Base-by-base conservation (phyloP, 495 filamentous ascomycete genomes). In the Podospora pseudoanserina region DNA sequence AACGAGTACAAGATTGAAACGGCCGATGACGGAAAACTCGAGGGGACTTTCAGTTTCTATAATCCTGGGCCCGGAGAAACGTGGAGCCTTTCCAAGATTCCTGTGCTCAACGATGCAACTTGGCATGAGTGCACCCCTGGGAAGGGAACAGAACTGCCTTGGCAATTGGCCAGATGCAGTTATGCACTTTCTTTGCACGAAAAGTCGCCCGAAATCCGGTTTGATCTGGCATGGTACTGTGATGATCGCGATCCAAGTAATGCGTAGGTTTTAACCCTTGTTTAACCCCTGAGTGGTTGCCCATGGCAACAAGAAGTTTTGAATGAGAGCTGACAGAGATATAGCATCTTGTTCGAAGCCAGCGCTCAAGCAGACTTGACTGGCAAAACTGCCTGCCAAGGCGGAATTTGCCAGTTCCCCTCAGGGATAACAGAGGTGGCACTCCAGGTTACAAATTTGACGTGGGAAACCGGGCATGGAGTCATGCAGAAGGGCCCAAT, bases 221-320 rank as follows among this genome's bases (percentile, higher is more conserved):
- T 77, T 55, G 59, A 68, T 54, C 16, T 77, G 11, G 53, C 70
- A 28, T 77, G 75, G 73, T 70, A 68, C 30, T 77, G 73, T 56
- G 72, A 77, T 49, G 75, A 74, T 61, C 61, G 70, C 30, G 73
- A 75, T 27, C 73, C 72, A 0, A 63, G 64, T 7, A 69, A 74
- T 63, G 68, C 75, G 73, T 75, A 68, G 53, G 70, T 68, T 54
- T 6, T n/a, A 1, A 60, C 54, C n/a, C 67, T 18, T 5, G 1
- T 62, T 62, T 16, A 0, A n/a, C 54, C 9, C 20, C 54, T 23
- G 6, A 57, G 54, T 57, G 5, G 5, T 57, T 39, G 34, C 54
- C 54, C 18, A 5, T 20, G 18, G 16, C 55, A 0, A 58, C 4
- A 9, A 19, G 5, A 20, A 11, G 3, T 1, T n/a, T 58, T 58